Conservation (phyloP, 2,329 filamentous ascomycete species). For the Dichotomopilus funicola region DNA sequence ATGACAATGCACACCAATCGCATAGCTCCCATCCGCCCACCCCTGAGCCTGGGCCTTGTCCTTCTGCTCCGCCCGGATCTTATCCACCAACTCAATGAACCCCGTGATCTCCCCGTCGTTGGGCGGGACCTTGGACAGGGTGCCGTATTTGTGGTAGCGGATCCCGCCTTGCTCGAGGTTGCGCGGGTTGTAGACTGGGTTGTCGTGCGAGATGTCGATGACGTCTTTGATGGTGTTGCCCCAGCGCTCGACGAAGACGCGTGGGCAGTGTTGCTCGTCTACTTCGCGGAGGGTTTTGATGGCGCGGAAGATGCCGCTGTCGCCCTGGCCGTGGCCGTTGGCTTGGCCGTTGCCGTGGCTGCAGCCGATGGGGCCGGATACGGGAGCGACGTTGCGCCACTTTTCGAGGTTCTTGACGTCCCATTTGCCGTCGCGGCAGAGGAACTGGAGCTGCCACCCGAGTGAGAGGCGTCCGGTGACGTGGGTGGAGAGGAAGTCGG, state of each 20-base stretch:
- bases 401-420: slow-evolving; percentile 94
- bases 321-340: too few species aligned
- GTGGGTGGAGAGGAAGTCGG: slow-evolving; percentile 69
- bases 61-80: slow-evolving; percentile 51
- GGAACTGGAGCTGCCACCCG: slow-evolving; percentile 85
- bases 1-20: slow-evolving; percentile 86
- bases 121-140: slow-evolving; percentile 85
- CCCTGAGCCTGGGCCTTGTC: slow-evolving; percentile 37
- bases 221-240: slow-evolving; percentile 63
- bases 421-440: slow-evolving; percentile 90
- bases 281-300: slow-evolving; percentile 92
- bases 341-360: too few species aligned
- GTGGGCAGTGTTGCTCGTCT: slow-evolving; percentile 74
- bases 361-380: slow-evolving; percentile 66
- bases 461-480: slow-evolving; percentile 73
- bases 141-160: slow-evolving; percentile 80
- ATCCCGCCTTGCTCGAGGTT: slow-evolving; percentile 61
- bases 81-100: slow-evolving; percentile 53
- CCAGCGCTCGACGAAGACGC: slow-evolving; percentile 63
- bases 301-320: slow-evolving; percentile 64
- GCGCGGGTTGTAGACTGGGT: slow-evolving; percentile 78
- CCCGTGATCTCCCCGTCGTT: slow-evolving; percentile 44
- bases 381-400: slow-evolving; percentile 73
- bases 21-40: slow-evolving; percentile 34
- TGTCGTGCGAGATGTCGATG: slow-evolving; percentile 86